Evolutionary conservation across 2,329 filamentous ascomycete genomes (phyloP), one percentile per base, ranked within the genome.

Genomic region (Penicillium sp.): DNA sequence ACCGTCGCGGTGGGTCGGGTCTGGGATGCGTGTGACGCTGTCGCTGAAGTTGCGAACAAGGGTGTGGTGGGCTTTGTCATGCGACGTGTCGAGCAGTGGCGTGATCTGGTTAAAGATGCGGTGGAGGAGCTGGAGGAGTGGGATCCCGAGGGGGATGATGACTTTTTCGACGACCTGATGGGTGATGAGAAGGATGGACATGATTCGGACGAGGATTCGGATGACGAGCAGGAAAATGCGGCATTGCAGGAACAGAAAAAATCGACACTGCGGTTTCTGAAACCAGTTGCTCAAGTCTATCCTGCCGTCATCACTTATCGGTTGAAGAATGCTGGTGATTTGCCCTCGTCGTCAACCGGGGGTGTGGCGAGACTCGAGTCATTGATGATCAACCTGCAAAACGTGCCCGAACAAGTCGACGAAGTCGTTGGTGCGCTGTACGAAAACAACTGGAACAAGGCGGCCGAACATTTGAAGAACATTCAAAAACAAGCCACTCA

Each of bases 121-220:
- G 80, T 94, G 57, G 81, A 87, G 53, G 91, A 96, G 70, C 68
- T 96, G 55, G 88, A 89, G 64, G 88, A 91, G 58, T 96, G 90
- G 89, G 82, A 84, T 18, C 86, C 89, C 1, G 85, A 89, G 59
- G 78, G 81, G 8, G 77, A 79, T 0, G 79, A 82, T 0, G 82
- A 82, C 1, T 69, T 72, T 47, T 69, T 72, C 41, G 67, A 70
- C 44, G 64, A 69, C n/a, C 45, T 66, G 35, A 51, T 68, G 33
- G 63, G 58, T 18, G 64, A 60, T 2, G 51, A 56, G 27, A 54
- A 55, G 4, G 47, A 50, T 7, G 54, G 18, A 18, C 18, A 61
- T 0, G 48, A 54, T 1, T 52, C 56, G 2, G 52, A 53, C 1
- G 56, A 59, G 5, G 53, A 63, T 2, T 56, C 64, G 0, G 59